Evolutionary conservation across 2,329 filamentous ascomycete species (phyloP).

Genomic region (Amesomyces nigricolor): DNA sequence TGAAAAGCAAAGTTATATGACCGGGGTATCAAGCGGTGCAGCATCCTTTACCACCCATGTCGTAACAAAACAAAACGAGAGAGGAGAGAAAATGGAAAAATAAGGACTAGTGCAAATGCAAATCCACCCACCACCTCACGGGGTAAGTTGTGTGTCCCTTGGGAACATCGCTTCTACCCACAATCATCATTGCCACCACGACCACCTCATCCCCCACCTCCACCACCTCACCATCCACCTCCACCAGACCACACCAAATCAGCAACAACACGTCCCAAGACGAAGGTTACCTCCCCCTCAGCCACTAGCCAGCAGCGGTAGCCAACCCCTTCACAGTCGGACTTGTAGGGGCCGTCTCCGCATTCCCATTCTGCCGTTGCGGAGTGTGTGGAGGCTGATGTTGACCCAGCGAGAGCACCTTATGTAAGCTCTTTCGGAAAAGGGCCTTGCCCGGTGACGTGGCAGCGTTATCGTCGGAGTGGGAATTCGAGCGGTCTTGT

Average conservation of each 20-base stretch:
- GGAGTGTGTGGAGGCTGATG: slow-evolving; percentile 5
- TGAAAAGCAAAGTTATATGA: not conserved
- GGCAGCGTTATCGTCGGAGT: slow-evolving; percentile 9
- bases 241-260: too few relatives aligned
- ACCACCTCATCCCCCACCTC: too few relatives aligned
- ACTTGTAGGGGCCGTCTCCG: slow-evolving; percentile 5
- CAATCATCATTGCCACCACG: too few relatives aligned
- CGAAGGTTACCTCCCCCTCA: not conserved
- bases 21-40: too few relatives aligned
- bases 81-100: not conserved
- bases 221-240: too few relatives aligned
- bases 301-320: slow-evolving; percentile 13
- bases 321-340: slow-evolving; percentile 11
- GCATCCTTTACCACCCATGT: too few relatives aligned
- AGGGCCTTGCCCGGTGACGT: slow-evolving; percentile 15
- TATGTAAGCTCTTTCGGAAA: slow-evolving; percentile 42
- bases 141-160: too few relatives aligned
- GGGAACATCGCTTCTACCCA: too few relatives aligned
- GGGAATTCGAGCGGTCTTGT: slow-evolving; percentile 7
- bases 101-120: not conserved
- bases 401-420: slow-evolving; percentile 39
- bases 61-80: too few relatives aligned
- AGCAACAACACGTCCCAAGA: not conserved
- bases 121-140: too few relatives aligned
- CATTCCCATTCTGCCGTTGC: not conserved